These are phyloP conservation scores for Xylaria bambusicola DNA, from an alignment of 495 filamentous ascomycete species.

Conservation along the genomic window DNA sequence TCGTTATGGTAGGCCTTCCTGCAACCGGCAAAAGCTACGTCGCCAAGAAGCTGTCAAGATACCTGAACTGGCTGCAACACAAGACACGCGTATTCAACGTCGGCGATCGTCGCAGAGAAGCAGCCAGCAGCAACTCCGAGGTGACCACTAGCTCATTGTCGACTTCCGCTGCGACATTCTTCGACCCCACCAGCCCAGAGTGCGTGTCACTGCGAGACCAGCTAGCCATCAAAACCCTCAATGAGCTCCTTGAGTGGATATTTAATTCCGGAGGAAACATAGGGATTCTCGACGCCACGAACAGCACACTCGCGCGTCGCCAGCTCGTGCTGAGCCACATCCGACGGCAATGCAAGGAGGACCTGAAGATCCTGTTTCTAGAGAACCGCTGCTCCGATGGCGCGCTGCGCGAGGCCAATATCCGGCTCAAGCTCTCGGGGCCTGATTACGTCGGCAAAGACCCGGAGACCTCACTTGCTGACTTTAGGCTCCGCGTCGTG, in stretches of 20 bases:
- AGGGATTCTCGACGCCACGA: constrained; percentile 84
- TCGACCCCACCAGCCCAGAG: constrained; percentile 72
- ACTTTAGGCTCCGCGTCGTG: constrained; percentile 76
- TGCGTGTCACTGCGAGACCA: constrained; percentile 77
- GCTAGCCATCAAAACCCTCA: constrained; percentile 73
- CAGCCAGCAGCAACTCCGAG: constrained; percentile 42
- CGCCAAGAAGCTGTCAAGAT: constrained; percentile 80
- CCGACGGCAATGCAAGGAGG: constrained; percentile 67
- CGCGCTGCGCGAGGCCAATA: constrained; percentile 74
- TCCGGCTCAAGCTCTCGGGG: constrained; percentile 78
- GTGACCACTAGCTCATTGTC: constrained; percentile 21
- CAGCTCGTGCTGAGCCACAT: constrained; percentile 72
- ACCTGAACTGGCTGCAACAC: constrained; percentile 84
- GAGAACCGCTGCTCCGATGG: constrained; percentile 75
- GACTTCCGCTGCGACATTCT: constrained; percentile 66
- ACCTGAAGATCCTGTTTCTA: constrained; percentile 71
- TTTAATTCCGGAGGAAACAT: constrained; percentile 69
- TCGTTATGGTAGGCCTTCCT: constrained; percentile 84
- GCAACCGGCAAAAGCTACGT: constrained; percentile 85
- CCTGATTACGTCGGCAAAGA: constrained; percentile 82
- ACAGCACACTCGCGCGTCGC: constrained; percentile 73
- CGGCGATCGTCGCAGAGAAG: constrained; percentile 71
- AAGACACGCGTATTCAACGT: constrained; percentile 87
- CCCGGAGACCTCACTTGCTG: constrained; percentile 65
- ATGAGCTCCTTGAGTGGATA: constrained; percentile 76